Base-by-base conservation (phyloP, 306 rosid species). In the Begonia fuchsioides region DNA sequence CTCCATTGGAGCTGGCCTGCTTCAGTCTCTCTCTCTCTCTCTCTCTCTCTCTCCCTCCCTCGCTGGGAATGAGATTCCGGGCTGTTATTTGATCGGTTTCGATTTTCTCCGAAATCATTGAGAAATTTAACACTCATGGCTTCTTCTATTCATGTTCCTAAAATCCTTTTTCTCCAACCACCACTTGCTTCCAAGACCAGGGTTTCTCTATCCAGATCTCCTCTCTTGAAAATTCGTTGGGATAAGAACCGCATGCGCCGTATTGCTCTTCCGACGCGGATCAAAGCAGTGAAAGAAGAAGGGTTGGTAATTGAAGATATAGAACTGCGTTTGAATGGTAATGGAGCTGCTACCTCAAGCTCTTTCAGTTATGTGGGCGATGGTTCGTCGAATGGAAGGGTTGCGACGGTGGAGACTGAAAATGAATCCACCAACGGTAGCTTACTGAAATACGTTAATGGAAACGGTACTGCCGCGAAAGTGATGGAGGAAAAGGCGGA, bases 381-480 rank as follows among this genome's bases (percentile, higher is more conserved):
- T 68, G 88, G 83, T 8, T 57, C 72, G 11, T 59, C 61, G 6
- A 83, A 70, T 43, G 85, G 82, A 14, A 47, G 65, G 0, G 62
- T 53, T 50, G 53, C 49, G 11, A 77, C 52, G 60, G 14, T 38
- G 38, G 81, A 82, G 77, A 63, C 69, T 59, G 83, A 53, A 61
- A 64, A 14, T 19, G 72, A 52, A 52, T 50, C 15, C 16, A 45
- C 43, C 17, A 72, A 78, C 32, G 96, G 82, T 64, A 82, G 78
- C 54, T 60, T 85, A 52, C 66, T 63, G 67, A 73, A 82, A 77
- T 85, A 76, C 56, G 75, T 65, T 14, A 81, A 74, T 32, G 93
- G 81, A 13, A 78, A 84, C 56, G 93, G 84, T 16, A 80, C 43
- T 11, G 76, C 80, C 4, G 57, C 64, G 35, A 58, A 47, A 26